These are phyloP conservation scores for Dendrobium chrysotoxum DNA, from an alignment of 106 monocot genomes.

Conservation along the genomic window DNA sequence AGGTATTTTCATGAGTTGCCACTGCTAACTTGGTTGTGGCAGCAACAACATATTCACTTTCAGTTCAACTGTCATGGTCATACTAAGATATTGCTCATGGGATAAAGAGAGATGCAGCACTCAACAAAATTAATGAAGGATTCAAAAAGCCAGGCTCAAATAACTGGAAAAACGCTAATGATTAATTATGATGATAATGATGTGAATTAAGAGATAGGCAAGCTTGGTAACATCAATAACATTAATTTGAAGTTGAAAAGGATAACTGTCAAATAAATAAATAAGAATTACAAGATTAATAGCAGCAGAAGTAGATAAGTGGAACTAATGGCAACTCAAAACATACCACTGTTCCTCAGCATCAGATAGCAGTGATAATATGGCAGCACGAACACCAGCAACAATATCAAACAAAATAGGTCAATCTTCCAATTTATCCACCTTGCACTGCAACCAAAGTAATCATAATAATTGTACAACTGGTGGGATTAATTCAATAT, in stretches of 20 bases:
- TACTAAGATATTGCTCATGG: no score
- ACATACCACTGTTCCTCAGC: slow-evolving; percentile 70
- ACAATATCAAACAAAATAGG: slow-evolving; percentile 76
- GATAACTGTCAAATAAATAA: background rate
- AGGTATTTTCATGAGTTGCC: background rate
- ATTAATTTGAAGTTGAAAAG: background rate
- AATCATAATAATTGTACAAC: background rate
- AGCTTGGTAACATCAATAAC: background rate
- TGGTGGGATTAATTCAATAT: background rate
- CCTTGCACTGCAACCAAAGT: slow-evolving; percentile 56
- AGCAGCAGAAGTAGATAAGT: background rate
- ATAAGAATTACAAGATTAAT: background rate
- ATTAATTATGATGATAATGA: background rate
- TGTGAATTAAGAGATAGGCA: background rate
- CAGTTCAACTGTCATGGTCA: no score
- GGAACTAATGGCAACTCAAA: background rate
- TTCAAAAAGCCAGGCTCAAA: no score
- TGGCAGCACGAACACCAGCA: slow-evolving; percentile 82
- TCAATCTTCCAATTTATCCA: slow-evolving; percentile 97
- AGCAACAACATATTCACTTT: no score
- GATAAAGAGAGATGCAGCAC: no score
- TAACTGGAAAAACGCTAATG: background rate
- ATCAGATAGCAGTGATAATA: slow-evolving; percentile 94
- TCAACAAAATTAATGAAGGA: no score
- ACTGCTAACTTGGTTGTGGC: no score